These are phyloP conservation scores for Sordaria brevicollis DNA, from an alignment of 495 filamentous ascomycete genomes.

Conservation along the genomic window DNA sequence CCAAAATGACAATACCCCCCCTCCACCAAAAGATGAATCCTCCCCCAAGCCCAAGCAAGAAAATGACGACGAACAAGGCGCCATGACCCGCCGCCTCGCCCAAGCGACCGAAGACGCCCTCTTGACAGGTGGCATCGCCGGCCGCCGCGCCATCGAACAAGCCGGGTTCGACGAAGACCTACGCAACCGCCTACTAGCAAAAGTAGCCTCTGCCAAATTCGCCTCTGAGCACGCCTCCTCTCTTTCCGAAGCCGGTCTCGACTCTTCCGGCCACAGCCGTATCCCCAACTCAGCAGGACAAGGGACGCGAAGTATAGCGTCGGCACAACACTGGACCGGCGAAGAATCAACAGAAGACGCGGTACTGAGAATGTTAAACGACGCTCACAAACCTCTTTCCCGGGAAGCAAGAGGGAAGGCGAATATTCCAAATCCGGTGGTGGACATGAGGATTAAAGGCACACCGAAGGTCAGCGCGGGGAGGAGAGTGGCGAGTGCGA, in stretches of 20 bases:
- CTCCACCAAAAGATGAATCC: neutral
- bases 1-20: neutral
- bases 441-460: constrained; percentile 52
- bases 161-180: constrained; percentile 84
- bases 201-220: constrained; percentile 62
- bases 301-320: constrained; percentile 63
- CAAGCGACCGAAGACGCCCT: constrained; percentile 75
- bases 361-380: constrained; percentile 78
- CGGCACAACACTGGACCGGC: constrained; percentile 68
- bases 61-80: constrained; percentile 29
- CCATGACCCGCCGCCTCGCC: constrained; percentile 64
- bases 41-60: neutral
- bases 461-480: constrained; percentile 33
- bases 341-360: constrained; percentile 62
- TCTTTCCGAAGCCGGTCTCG: constrained; percentile 53
- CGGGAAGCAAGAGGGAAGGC: constrained; percentile 29
- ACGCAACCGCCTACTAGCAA: constrained; percentile 61
- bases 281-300: constrained; percentile 52
- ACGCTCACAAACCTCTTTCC: constrained; percentile 63
- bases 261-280: neutral
- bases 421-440: constrained; percentile 39
- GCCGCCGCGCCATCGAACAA: constrained; percentile 65
- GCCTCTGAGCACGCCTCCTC: constrained; percentile 56
- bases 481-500: constrained; percentile 58
- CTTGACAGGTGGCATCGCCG: constrained; percentile 58